Evolutionary conservation across 2,329 filamentous ascomycete species (phyloP).

Genomic region (Beauveria pseudobassiana): DNA sequence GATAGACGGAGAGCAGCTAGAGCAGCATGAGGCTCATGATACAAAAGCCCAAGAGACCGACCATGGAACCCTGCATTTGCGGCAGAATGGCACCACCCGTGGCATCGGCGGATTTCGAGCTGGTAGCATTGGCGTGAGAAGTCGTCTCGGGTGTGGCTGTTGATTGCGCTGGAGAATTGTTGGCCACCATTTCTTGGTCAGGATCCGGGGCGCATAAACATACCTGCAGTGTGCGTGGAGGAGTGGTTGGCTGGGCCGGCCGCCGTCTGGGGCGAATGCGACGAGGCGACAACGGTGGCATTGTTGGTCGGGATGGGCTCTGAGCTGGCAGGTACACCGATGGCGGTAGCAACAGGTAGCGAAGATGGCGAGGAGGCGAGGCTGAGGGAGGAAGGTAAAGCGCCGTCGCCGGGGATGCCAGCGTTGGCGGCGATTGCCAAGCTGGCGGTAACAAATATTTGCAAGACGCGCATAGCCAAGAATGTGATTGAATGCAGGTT

Average conservation of each 20-base stretch:
- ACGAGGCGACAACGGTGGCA: conserved; percentile 10
- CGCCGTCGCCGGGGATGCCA: background rate
- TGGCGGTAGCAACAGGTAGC: background rate
- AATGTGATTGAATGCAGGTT: background rate
- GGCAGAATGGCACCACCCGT: conserved; percentile 26
- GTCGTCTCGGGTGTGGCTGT: background rate
- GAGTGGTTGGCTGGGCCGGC: background rate
- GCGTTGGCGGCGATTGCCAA: conserved; percentile 13
- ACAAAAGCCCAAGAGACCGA: conserved; percentile 29
- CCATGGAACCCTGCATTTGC: conserved; percentile 27
- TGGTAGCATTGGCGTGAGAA: conserved; percentile 20
- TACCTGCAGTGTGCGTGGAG: conserved; percentile 2
- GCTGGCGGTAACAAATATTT: conserved; percentile 13
- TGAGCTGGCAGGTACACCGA: background rate
- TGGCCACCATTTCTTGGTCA: background rate
- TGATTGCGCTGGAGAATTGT: conserved; percentile 1
- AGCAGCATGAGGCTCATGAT: conserved; percentile 29
- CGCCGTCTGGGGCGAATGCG: conserved; percentile 1
- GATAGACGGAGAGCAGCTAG: conserved; percentile 14
- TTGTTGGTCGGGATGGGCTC: background rate
- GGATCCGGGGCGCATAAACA: background rate
- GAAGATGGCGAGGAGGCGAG: background rate
- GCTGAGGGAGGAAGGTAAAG: background rate
- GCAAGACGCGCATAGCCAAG: conserved; percentile 16
- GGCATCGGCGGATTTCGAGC: conserved; percentile 19